phyloP scores from a whole-genome alignment of 805 yeast species.

The Teunomyces lycoperdinae region DNA sequence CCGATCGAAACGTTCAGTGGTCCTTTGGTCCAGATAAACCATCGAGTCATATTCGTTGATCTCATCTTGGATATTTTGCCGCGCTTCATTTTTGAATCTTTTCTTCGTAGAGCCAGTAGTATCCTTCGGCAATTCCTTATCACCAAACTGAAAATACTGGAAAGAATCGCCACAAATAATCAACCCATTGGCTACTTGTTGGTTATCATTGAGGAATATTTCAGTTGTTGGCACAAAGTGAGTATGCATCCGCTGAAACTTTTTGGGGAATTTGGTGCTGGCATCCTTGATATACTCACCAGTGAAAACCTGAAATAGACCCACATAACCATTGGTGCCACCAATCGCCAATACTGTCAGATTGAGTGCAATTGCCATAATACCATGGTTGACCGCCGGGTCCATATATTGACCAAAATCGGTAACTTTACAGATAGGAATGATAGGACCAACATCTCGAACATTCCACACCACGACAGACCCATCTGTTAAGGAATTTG shows the following conservation, averaged over 20 bases:
- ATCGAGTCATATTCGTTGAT: conserved; percentile 36
- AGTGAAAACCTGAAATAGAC: conserved; percentile 40
- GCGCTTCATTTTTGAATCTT: conserved; percentile 18
- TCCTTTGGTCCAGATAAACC: conserved; percentile 20
- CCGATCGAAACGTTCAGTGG: conserved; percentile 34
- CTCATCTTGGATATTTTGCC: conserved; percentile 28
- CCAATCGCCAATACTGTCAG: conserved; percentile 35
- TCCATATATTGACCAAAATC: neutral
- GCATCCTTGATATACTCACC: conserved; percentile 40
- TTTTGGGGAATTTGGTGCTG: conserved; percentile 28
- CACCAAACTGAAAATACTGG: conserved; percentile 50
- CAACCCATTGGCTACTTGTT: conserved; percentile 33
- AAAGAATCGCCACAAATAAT: conserved; percentile 39
- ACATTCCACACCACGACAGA: conserved; percentile 43
- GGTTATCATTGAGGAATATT: conserved; percentile 25
- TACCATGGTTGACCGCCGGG: conserved; percentile 9
- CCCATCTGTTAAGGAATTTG: conserved; percentile 38
- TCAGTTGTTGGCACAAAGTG: conserved; percentile 23
- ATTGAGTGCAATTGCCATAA: conserved; percentile 31
- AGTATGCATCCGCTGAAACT: conserved; percentile 18
- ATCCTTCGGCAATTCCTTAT: conserved; percentile 14
- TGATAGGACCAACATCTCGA: conserved; percentile 25
- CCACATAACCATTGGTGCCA: conserved; percentile 41
- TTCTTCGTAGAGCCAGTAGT: conserved; percentile 12
- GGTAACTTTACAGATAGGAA: conserved; percentile 21